phyloP scores from a whole-genome alignment of 768 basidiomycete genomes.

The Termitomyces sp. region DNA sequence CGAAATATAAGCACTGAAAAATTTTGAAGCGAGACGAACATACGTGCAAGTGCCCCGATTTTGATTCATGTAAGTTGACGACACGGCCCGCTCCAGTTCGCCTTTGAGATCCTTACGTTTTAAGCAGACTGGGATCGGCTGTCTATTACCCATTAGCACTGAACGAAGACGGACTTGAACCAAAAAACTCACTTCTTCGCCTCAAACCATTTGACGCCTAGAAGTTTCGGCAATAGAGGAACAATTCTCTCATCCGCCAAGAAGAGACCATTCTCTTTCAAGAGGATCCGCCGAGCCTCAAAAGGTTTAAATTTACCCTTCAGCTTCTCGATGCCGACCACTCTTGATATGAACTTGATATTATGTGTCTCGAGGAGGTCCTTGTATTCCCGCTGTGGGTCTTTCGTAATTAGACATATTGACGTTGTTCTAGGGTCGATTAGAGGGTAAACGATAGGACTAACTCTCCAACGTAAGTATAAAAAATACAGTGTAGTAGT shows the following conservation, averaged over 20 bases:
- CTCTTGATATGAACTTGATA: constrained; percentile 88
- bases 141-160: constrained; percentile 46
- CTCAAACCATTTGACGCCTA: constrained; percentile 90
- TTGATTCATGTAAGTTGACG: constrained; percentile 94
- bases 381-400: constrained; percentile 96
- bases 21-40: constrained; percentile 30
- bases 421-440: constrained; percentile 80
- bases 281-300: constrained; percentile 77
- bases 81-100: constrained; percentile 90
- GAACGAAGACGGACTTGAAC: background rate
- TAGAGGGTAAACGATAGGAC: constrained; percentile 77
- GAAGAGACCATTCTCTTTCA: constrained; percentile 91
- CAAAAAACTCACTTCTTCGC: constrained; percentile 82
- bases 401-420: constrained; percentile 92
- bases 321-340: constrained; percentile 88
- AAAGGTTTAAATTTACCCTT: constrained; percentile 91
- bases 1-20: background rate
- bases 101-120: constrained; percentile 87
- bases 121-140: constrained; percentile 93
- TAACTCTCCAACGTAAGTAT: constrained; percentile 24
- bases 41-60: constrained; percentile 92
- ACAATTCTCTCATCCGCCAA: constrained; percentile 90
- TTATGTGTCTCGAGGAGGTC: constrained; percentile 76
- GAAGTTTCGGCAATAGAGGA: constrained; percentile 79
- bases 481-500: background rate